A percentile compares a stretch with the other conserved stretches of the same genome.
These are phyloP conservation scores for Aureobasidium namibiae DNA, from an alignment of 2,329 filamentous ascomycete species.

Conservation along the genomic window DNA sequence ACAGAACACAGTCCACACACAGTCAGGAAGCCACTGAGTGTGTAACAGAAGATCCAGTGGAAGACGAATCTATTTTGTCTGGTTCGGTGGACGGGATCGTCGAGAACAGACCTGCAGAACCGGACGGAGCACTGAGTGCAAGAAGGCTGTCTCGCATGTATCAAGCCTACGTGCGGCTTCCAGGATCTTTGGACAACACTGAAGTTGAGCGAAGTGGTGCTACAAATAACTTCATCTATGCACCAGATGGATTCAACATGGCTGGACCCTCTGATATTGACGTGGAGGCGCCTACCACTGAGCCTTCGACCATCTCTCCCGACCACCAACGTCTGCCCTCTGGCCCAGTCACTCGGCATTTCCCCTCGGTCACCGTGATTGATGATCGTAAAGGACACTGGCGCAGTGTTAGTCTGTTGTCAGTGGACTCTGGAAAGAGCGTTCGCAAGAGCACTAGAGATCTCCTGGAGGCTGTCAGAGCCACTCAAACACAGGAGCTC, in stretches of 20 bases:
- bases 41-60: neutral
- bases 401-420: constrained; percentile 23
- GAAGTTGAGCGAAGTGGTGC: neutral
- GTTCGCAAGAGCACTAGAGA: constrained; percentile 15
- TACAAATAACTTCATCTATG: neutral
- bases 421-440: constrained; percentile 16
- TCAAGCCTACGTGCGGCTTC: constrained; percentile 9
- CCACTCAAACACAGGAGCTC: constrained; percentile 11
- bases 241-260: neutral
- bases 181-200: constrained; percentile 1
- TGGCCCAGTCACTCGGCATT: constrained; percentile 17
- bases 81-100: neutral
- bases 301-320: neutral
- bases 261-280: neutral
- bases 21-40: neutral
- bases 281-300: neutral
- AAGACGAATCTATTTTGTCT: neutral
- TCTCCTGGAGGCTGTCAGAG: constrained; percentile 12
- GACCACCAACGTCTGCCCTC: neutral
- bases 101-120: neutral
- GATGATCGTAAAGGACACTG: constrained; percentile 26
- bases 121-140: neutral
- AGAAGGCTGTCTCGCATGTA: constrained; percentile 11
- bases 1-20: neutral
- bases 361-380: constrained; percentile 25